Evolutionary conservation across 805 yeast genomes (phyloP).

Genomic region (Saturnispora besseyi): DNA sequence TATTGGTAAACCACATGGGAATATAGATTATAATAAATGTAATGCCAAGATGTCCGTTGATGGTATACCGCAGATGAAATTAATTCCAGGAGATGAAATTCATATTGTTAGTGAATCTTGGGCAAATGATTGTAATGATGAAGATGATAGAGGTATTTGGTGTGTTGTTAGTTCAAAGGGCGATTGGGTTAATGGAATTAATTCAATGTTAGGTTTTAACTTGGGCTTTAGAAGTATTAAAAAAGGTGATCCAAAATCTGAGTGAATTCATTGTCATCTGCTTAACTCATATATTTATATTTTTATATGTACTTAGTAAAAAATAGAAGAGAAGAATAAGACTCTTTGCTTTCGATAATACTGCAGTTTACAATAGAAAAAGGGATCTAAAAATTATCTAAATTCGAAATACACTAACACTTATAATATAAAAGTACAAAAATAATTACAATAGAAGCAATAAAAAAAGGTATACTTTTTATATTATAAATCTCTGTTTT

Average conservation of each 20-base stretch:
- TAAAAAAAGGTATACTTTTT: not conserved
- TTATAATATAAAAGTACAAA: not conserved
- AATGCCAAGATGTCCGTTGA: conserved; percentile 66
- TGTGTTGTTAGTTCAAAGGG: conserved; percentile 76
- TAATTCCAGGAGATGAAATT: conserved; percentile 71
- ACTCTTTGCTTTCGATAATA: too few relatives aligned
- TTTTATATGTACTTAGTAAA: not conserved
- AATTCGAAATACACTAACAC: not conserved
- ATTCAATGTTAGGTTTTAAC: conserved; percentile 82
- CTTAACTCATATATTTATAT: not conserved
- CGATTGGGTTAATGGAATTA: conserved; percentile 90
- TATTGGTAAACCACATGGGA: conserved; percentile 34
- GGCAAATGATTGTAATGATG: conserved; percentile 32
- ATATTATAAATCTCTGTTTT: conserved; percentile 11
- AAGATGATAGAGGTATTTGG: conserved; percentile 55
- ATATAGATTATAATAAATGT: conserved; percentile 18
- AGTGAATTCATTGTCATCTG: not conserved
- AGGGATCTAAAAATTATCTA: not conserved
- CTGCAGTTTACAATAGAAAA: too few relatives aligned
- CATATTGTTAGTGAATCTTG: conserved; percentile 62
- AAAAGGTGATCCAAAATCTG: not conserved
- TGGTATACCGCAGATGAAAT: conserved; percentile 66
- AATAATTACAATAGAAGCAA: not conserved
- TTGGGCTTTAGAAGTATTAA: conserved; percentile 50
- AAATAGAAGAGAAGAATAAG: not conserved